Base-by-base conservation (phyloP, 257 asterid species). In the Buddleja alternifolia region DNA sequence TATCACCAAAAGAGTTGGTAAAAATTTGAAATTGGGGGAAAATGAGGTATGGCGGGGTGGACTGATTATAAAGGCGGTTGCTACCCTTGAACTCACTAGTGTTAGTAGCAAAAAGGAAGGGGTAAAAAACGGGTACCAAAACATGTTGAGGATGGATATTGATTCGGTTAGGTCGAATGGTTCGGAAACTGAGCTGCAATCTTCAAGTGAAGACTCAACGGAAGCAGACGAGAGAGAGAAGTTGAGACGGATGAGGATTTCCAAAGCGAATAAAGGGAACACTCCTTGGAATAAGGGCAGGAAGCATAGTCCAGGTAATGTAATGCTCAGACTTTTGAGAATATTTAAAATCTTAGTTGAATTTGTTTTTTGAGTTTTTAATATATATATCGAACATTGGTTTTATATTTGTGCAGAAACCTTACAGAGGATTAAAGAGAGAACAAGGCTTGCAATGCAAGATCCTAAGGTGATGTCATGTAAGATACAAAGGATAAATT, bases 381-480 rank as follows among this genome's bases (percentile, higher is more conserved):
- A 36, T 44, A 21, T 23, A 29, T 29, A n/a, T n/a, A 9, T 70
- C 48, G 7, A 47, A 9, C 62, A 36, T 23, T 77, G 71, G n/a
- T 73, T 63, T 63, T 46, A 21, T 70, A 61, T 66, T 59, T 66
- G 41, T 84, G 84, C 96, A 94, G 99, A 88, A 79, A 94, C 99
- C 46, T 51, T 88, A 46, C 84, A 73, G 84, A 75, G 76, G 86
- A 94, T 94, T 62, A 84, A 73, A 83, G 97, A 91, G 80, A 85
- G 87, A 79, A 90, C 99, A 29, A 83, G 83, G 78, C 83, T 90
- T 77, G 99, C 99, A 42, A 93, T 93, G 99, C 95, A 87, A 88
- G 87, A 90, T 76, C 99, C 99, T 85, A 91, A 93, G 96, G 99
- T 90, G 99, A 93, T 81, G 96, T 87, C 89, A 90, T 86, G 96